Evolutionary conservation across 1,284 basidiomycete species (phyloP).

Genomic region (Tylopilus sp.): DNA sequence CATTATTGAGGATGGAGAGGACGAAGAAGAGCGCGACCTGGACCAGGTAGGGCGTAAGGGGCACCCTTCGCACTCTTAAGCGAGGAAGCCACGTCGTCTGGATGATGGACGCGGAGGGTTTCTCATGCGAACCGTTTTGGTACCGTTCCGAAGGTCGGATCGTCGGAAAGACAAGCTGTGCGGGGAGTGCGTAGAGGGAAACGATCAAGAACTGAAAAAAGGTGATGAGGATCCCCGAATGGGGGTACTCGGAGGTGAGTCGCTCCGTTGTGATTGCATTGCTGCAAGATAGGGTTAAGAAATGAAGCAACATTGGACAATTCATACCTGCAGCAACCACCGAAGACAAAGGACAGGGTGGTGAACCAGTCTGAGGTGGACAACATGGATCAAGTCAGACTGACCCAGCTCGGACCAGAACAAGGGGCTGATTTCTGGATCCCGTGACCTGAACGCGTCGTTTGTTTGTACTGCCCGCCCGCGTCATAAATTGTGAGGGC

Average conservation of each 20-base stretch:
- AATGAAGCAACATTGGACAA: background rate
- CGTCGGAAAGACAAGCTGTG: constrained; percentile 54
- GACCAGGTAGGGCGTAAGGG: constrained; percentile 78
- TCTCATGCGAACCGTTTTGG: too few relatives aligned
- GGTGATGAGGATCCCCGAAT: constrained; percentile 83
- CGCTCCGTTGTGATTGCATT: constrained; percentile 81
- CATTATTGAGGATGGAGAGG: constrained; percentile 91
- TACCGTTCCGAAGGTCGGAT: too few relatives aligned
- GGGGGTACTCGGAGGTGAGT: constrained; percentile 70
- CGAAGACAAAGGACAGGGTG: constrained; percentile 78
- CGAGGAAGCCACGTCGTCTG: constrained; percentile 49
- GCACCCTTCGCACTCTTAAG: constrained; percentile 74
- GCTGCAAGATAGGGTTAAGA: constrained; percentile 32
- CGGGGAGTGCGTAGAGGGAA: constrained; percentile 74
- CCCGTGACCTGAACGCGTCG: constrained; percentile 42
- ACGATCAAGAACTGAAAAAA: constrained; percentile 87
- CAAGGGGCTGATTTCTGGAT: constrained; percentile 31
- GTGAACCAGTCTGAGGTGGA: constrained; percentile 62
- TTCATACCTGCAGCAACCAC: constrained; percentile 81
- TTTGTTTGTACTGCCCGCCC: too few relatives aligned
- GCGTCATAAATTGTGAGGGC: too few relatives aligned
- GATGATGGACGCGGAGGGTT: constrained; percentile 1
- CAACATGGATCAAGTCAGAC: too few relatives aligned
- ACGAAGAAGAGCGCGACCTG: constrained; percentile 89
- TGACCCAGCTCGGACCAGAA: background rate